These are phyloP conservation scores for Pluteus cervinus DNA, from an alignment of 768 basidiomycete species.

Conservation along the genomic window DNA sequence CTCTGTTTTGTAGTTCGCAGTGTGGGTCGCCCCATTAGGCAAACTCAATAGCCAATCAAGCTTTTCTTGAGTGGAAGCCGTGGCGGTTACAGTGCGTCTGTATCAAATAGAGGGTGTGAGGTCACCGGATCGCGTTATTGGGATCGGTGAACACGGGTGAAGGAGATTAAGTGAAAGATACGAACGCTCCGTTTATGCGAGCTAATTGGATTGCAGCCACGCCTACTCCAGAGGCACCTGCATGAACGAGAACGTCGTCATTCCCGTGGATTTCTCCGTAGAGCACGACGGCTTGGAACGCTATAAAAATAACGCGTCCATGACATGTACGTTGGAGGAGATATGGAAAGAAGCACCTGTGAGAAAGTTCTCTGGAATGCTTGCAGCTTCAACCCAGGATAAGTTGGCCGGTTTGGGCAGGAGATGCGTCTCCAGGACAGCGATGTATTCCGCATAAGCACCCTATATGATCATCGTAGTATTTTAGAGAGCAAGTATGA, in stretches of 20 bases:
- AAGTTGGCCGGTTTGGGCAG: slow-evolving; percentile 70
- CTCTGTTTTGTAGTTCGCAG: slow-evolving; percentile 79
- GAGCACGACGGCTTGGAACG: slow-evolving; percentile 47
- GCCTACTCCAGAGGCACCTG: slow-evolving; percentile 88
- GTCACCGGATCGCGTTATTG: slow-evolving; percentile 8
- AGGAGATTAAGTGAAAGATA: slow-evolving; percentile 14
- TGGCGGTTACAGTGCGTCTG: slow-evolving; percentile 72
- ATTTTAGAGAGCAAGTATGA: background rate
- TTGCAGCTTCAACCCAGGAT: slow-evolving; percentile 80
- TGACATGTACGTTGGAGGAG: background rate
- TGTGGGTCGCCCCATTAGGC: slow-evolving; percentile 66
- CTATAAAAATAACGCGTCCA: slow-evolving; percentile 16
- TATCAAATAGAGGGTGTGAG: background rate
- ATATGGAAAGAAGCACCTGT: slow-evolving; percentile 49
- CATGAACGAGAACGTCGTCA: slow-evolving; percentile 82
- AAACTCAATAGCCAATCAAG: slow-evolving; percentile 67
- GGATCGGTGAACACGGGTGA: slow-evolving; percentile 1
- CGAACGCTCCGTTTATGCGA: slow-evolving; percentile 67
- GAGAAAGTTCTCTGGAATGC: slow-evolving; percentile 82
- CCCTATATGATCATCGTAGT: too few relatives aligned
- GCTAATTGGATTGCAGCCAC: slow-evolving; percentile 86
- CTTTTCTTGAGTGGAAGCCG: slow-evolving; percentile 82
- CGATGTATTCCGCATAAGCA: slow-evolving; percentile 87
- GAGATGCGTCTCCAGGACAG: slow-evolving; percentile 57
- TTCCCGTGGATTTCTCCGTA: slow-evolving; percentile 63